Percentiles rank a stretch among this genome's conserved stretches.
These are phyloP conservation scores for Paraconiothyrium brasiliense DNA, from an alignment of 2,329 filamentous ascomycete species.

Conservation along the genomic window DNA sequence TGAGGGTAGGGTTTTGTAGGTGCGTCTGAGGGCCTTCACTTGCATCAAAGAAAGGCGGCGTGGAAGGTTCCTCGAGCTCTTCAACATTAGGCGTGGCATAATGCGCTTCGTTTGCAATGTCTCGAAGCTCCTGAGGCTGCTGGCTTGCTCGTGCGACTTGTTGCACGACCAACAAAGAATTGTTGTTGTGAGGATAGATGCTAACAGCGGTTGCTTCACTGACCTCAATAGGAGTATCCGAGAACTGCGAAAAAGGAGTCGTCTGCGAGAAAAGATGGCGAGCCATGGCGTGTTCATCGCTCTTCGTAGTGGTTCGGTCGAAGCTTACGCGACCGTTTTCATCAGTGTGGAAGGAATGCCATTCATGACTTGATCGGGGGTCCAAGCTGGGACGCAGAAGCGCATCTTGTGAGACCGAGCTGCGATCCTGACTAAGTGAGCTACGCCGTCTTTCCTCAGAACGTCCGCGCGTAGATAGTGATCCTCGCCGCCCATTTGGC, in stretches of 20 bases:
- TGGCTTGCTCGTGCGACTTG: constrained; percentile 50
- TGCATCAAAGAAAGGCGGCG: constrained; percentile 39
- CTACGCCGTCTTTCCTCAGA: constrained; percentile 43
- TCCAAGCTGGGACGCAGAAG: constrained; percentile 34
- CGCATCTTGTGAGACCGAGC: constrained; percentile 39
- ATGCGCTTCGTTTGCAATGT: constrained; percentile 28
- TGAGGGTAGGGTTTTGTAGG: constrained; percentile 38
- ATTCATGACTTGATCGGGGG: constrained; percentile 43
- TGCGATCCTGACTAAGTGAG: constrained; percentile 40
- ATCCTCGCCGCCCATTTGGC: constrained; percentile 34
- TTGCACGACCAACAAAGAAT: constrained; percentile 71
- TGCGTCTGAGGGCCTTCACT: constrained; percentile 24
- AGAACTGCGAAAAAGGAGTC: constrained; percentile 59
- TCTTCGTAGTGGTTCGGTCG: constrained; percentile 49
- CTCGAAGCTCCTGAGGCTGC: constrained; percentile 27
- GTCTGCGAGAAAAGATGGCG: constrained; percentile 60
- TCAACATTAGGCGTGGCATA: constrained; percentile 29
- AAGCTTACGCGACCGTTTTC: constrained; percentile 49
- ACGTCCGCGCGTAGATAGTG: constrained; percentile 34
- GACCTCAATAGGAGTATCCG: constrained; percentile 65
- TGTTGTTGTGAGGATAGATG: constrained; percentile 70
- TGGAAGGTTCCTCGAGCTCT: constrained; percentile 31
- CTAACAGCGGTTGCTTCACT: constrained; percentile 69
- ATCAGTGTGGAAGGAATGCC: constrained; percentile 39
- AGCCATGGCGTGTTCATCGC: constrained; percentile 50